Evolutionary conservation across 2,329 filamentous ascomycete species (phyloP), one percentile per base, ranked within the genome.

Genomic region (Aspergillus pseudoviridinutans): DNA sequence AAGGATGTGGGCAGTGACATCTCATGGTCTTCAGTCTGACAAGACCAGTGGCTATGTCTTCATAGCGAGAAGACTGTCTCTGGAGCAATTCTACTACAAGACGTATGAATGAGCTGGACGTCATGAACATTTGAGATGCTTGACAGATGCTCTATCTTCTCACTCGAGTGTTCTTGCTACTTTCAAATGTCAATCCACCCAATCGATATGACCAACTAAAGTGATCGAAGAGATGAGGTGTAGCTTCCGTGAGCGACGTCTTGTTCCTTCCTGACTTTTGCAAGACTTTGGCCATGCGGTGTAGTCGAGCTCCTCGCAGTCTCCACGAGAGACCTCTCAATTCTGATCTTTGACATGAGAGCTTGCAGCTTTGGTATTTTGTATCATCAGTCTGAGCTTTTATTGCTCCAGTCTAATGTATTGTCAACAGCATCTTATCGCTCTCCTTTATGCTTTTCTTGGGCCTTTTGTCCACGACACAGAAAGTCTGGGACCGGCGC

Each of bases 51-150:
- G 12, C 32, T 35, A 17, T 6, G 14, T 17, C 32, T 17, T 14
- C 14, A 17, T 17, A 38, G 32, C 6, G 5, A 38, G 14, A 38
- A 38, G 32, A 17, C 14, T 17, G 5, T 35, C 32, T 38, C 32
- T 17, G 32, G 12, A 38, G 32, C 32, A 38, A 38, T 38, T 17
- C 32, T 38, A 17, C 32, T 38, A 17, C 14, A 64, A 74, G 22
- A 74, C 74, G 0, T 77, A 72, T 58, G 73, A 68, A 68, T 2
- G 76, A 78, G 59, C 58, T 78, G 10, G 76, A 78, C 56, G 63
- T 77, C 5, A 58, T 79, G 47, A 17, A 38, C 32, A 38, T 38
- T 8, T 17, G 12, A 35, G 32, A 17, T 38, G 32, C 32, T 17
- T 7, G 32, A 17, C 32, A 17, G 24, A 47, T 47, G 42, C 22